Conservation (phyloP, 2,329 filamentous ascomycete genomes). For the Pseudogymnoascus sp. region DNA sequence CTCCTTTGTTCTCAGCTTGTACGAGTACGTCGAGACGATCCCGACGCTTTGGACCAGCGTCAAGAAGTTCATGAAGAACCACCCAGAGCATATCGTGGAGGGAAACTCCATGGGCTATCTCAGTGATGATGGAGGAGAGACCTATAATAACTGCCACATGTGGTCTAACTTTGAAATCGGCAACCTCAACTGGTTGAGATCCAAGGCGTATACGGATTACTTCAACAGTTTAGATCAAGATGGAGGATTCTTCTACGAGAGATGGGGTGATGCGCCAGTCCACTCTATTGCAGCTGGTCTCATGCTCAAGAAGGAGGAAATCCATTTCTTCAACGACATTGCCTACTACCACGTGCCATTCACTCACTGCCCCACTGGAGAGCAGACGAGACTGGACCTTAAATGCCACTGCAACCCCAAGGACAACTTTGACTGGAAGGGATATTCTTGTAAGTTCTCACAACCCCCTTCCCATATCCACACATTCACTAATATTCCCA, state of each 20-base stretch:
- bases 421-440: slow-evolving; percentile 99
- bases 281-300: slow-evolving; percentile 92
- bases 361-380: slow-evolving; percentile 90
- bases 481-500: slow-evolving; percentile 11
- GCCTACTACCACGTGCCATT: slow-evolving; percentile 97
- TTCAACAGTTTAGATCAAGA: slow-evolving; percentile 82
- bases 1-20: slow-evolving; percentile 89
- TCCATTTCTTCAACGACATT: slow-evolving; percentile 99
- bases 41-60: slow-evolving; percentile 90
- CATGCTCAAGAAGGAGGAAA: slow-evolving; percentile 81
- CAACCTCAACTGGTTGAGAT: slow-evolving; percentile 86
- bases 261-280: slow-evolving; percentile 95
- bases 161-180: slow-evolving; percentile 99
- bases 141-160: slow-evolving; percentile 96
- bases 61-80: slow-evolving; percentile 85
- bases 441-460: slow-evolving; percentile 74
- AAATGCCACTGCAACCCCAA: slow-evolving; percentile 92
- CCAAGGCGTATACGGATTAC: slow-evolving; percentile 79
- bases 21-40: slow-evolving; percentile 92
- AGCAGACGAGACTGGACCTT: slow-evolving; percentile 72
- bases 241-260: slow-evolving; percentile 97
- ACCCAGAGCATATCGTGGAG: slow-evolving; percentile 77
- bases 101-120: slow-evolving; percentile 86
- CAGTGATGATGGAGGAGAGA: slow-evolving; percentile 82
- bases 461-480: background rate